Percentiles rank a stretch among this genome's conserved stretches.
These are phyloP conservation scores for Solanum habrochaites DNA, from an alignment of 257 asterid genomes.

Conservation along the genomic window DNA sequence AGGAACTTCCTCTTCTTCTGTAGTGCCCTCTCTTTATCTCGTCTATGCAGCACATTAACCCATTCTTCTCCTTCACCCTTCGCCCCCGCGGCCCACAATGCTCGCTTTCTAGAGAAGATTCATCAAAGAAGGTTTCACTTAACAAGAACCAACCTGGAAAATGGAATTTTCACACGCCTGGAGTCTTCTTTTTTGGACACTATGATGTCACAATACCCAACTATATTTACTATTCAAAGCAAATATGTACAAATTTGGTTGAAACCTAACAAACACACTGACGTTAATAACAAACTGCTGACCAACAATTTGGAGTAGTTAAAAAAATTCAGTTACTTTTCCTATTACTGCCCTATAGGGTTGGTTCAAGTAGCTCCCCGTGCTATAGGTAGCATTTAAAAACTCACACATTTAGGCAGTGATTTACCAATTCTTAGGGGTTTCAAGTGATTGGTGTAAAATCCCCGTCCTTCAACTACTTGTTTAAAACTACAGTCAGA, in stretches of 20 bases:
- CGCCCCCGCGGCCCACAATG: no score
- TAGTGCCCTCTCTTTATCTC: no score
- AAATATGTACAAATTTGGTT: background rate
- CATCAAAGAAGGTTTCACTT: background rate
- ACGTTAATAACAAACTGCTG: background rate
- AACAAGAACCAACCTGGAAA: background rate
- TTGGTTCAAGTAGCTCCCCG: background rate
- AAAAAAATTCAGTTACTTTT: background rate
- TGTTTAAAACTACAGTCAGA: no score
- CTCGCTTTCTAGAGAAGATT: background rate
- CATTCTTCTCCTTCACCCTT: no score
- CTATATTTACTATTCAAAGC: background rate
- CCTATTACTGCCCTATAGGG: background rate
- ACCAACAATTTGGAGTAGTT: background rate
- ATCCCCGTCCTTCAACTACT: background rate
- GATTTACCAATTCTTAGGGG: background rate
- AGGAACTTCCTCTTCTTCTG: no score
- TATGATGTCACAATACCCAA: background rate
- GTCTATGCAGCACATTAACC: no score
- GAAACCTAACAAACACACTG: background rate
- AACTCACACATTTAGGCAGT: background rate
- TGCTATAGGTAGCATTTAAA: background rate
- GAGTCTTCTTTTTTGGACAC: background rate
- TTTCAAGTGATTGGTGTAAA: background rate
- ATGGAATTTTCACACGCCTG: background rate